phyloP scores from a whole-genome alignment of 352 stramenopile genomes.

The Phytophthora crassamura region DNA sequence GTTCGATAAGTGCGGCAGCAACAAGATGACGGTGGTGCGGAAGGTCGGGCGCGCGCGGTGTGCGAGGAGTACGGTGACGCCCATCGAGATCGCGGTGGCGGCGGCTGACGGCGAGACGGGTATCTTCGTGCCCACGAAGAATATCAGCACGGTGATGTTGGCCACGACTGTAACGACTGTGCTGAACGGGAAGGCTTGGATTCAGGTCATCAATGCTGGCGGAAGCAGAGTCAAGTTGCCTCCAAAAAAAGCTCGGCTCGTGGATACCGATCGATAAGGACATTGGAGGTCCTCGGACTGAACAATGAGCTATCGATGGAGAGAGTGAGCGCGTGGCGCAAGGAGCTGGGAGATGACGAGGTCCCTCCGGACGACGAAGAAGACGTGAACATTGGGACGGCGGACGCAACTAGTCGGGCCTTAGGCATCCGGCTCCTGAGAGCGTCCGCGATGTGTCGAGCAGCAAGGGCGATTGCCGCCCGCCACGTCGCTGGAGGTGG shows the following conservation, averaged over 20 bases:
- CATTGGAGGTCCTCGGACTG: conserved; percentile 7
- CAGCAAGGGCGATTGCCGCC: conserved; percentile 11
- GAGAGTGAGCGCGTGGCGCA: neutral
- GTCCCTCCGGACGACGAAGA: conserved; percentile 6
- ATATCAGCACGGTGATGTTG: conserved; percentile 3
- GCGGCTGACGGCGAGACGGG: conserved; percentile 11
- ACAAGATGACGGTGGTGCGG: neutral
- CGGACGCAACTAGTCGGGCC: neutral
- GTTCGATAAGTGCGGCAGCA: too few species aligned
- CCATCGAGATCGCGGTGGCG: conserved; percentile 4
- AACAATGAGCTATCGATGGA: neutral
- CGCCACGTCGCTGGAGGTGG: conserved; percentile 1
- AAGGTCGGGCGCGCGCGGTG: neutral
- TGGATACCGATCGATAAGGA: conserved; percentile 18
- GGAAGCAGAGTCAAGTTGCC: conserved; percentile 13
- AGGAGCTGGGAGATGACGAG: neutral
- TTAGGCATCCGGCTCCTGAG: conserved; percentile 11
- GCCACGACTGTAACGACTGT: conserved; percentile 7
- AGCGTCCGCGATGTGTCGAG: neutral
- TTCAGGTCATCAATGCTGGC: conserved; percentile 16
- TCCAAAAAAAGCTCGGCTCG: conserved; percentile 1
- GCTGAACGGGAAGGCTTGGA: neutral
- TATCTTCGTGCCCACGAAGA: conserved; percentile 1
- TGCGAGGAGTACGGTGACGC: neutral
- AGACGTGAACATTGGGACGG: neutral